Conservation (phyloP, 164 flowering plant species). For the Buxus sempervirens region DNA sequence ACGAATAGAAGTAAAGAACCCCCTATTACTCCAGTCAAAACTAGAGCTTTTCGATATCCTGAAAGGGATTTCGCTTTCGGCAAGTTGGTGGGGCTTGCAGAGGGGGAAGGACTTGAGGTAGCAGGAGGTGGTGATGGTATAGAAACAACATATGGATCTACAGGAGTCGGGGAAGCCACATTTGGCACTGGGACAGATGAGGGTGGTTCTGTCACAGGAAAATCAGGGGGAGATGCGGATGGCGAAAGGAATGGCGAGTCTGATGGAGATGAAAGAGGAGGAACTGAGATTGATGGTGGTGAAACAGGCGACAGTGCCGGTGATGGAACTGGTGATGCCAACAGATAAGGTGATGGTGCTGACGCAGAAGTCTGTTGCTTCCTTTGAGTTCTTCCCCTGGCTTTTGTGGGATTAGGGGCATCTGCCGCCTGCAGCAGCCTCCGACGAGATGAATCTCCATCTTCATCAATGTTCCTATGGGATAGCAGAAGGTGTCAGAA, state of each 20-base stretch:
- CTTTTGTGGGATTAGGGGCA: neutral
- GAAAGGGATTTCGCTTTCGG: slow-evolving; percentile 1
- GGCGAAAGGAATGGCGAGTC: slow-evolving; percentile 10
- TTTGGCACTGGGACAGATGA: slow-evolving; percentile 24
- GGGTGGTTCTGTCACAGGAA: slow-evolving; percentile 17
- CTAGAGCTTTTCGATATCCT: slow-evolving; percentile 12
- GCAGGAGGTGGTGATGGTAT: slow-evolving; percentile 11
- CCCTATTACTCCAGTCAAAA: slow-evolving; percentile 24
- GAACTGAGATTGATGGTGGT: neutral
- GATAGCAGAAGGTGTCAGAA: neutral
- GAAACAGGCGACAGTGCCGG: too few relatives aligned
- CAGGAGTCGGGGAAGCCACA: slow-evolving; percentile 4
- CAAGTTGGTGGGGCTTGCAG: slow-evolving; percentile 16
- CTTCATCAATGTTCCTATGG: neutral
- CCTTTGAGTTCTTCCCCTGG: neutral
- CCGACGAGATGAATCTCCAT: slow-evolving; percentile 11
- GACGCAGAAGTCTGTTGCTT: neutral
- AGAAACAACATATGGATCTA: slow-evolving; percentile 5
- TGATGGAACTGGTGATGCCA: neutral
- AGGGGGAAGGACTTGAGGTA: slow-evolving; percentile 21
- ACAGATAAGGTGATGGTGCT: neutral
- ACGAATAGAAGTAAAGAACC: slow-evolving; percentile 28
- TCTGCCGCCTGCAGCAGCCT: slow-evolving; percentile 23
- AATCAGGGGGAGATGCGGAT: slow-evolving; percentile 16
- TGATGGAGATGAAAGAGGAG: slow-evolving; percentile 4